Conservation (phyloP, 192 early-diverging fungal species). For the Martensiomyces pterosporus region DNA sequence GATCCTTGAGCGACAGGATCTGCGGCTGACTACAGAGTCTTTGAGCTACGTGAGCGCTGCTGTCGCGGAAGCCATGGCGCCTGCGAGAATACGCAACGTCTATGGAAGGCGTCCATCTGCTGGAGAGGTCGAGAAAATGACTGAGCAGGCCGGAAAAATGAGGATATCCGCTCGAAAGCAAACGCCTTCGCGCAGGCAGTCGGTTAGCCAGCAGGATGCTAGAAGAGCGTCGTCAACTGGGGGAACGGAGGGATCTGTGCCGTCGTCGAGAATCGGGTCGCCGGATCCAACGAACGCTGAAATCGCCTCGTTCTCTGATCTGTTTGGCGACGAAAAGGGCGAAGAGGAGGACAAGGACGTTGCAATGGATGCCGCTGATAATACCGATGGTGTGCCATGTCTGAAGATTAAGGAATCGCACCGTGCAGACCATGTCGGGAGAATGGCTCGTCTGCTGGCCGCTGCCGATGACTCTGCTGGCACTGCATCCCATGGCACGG, state of each 20-base stretch:
- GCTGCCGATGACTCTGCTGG: conserved; percentile 5
- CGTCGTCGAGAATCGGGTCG: conserved; percentile 15
- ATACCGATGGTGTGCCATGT: too few species aligned
- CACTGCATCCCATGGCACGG: background rate
- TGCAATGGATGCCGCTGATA: background rate
- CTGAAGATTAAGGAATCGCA: conserved; percentile 17
- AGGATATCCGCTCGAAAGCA: conserved; percentile 3
- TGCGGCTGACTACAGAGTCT: conserved; percentile 5
- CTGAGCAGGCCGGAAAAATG: conserved; percentile 8
- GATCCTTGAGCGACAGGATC: conserved; percentile 12
- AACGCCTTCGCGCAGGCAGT: conserved; percentile 9
- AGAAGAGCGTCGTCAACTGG: conserved; percentile 1
- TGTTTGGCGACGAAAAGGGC: conserved; percentile 22
- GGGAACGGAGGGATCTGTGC: conserved; percentile 5
- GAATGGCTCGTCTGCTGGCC: conserved; percentile 23
- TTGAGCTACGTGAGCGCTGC: conserved; percentile 14
- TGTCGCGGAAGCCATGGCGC: conserved; percentile 17
- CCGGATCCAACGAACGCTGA: conserved; percentile 12
- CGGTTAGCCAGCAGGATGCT: background rate
- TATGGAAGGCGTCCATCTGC: conserved; percentile 15
- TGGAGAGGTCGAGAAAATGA: conserved; percentile 6
- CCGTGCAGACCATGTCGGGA: conserved; percentile 26
- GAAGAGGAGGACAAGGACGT: conserved; percentile 1
- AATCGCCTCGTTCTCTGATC: conserved; percentile 4
- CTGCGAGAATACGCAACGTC: conserved; percentile 15